Evolutionary conservation across 805 yeast species (phyloP), one percentile per base, ranked within the genome.

Genomic region (Saturnispora quitensis): DNA sequence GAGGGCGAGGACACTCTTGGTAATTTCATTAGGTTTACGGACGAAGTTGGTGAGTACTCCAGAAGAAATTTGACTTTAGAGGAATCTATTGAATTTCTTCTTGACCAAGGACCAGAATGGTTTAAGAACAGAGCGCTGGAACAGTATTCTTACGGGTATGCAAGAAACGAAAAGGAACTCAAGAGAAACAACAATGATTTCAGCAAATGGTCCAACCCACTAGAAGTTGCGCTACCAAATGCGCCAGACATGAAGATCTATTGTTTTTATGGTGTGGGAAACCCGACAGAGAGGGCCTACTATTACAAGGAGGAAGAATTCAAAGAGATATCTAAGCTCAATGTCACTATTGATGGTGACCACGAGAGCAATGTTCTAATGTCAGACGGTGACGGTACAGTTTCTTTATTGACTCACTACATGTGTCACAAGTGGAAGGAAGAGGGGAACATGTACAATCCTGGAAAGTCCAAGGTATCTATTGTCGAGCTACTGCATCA

Each of bases 351-450:
- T 48, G 89, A 86, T 58, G 68, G 77, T 24, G 86, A 78, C 9
- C 73, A 76, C 40, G 72, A 76, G 36, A 65, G 73, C n/a, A 82
- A 95, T 0, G 97, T 93, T 0, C 74, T 75, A 36, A 73, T 88
- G 62, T 84, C 96, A 1, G 96, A 93, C 63, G 99, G 99, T 27
- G 99, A 93, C 67, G 99, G 99, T 4, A 93, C 99, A 0, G 86
- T 93, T 4, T 88, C 96, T 2, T 61, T 93, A 20, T 68, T 89
- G 56, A 82, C 97, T 1, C 98, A 93, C 61, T 60, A 88, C 1
- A 87, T 89, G 81, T 88, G 96, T 63, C 97, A 93, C 62, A 82
- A 85, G 63, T 90, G 97, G 97, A 56, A 57, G 17, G 59, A 82
- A 82, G 78, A 80, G 50, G 77, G 75, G 3, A 78, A 83, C 52